Base-by-base conservation (phyloP, 257 asterid species). In the Solanum piurae region DNA sequence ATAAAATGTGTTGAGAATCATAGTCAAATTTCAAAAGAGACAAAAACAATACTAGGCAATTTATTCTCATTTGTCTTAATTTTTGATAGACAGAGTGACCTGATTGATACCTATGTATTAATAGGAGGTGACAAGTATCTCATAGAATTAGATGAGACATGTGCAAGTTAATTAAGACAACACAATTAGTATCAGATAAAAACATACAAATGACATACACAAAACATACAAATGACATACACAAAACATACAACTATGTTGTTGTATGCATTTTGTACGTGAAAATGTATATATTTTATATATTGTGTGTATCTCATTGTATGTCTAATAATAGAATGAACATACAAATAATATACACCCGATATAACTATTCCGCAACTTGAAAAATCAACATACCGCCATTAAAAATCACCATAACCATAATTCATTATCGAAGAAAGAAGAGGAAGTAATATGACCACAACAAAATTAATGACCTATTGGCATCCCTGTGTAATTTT, bases 141-240 rank as follows among this genome's bases (percentile, higher is more conserved):
- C 0, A 0, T 55, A 55, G 10, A 55, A 55, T 6, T 55, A 55
- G 0, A 55, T 2, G 1, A 55, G 1, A 4, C 1, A 1, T 18
- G n/a, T 7, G 9, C 0, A 55, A 55, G 4, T 1, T 55, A 55
- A 55, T 55, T 18, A 9, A 55, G 2, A 55, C 10, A 55, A 10
- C 62, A 18, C 4, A 5, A 49, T 49, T 49, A 49, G 1, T 49
- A 49, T 49, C 3, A 20, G 3, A 60, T 21, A 0, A 8, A 60
- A 60, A 60, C 68, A 58, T 21, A n/a, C 68, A 58, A 52, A 52
- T 20, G 23, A 3, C n/a, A 18, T 55, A 18, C 23, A 55, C 10
- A 55, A 55, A 55, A 55, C 2, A 55, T 55, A 18, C 4, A 55
- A 55, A 52, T 20, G 23, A 3, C n/a, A 18, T 55, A 18, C 23